A percentile compares a stretch with the other conserved stretches of the same genome.
phyloP scores from a whole-genome alignment of 2,329 filamentous ascomycete species.

The Ceratocystis alfenasii region DNA sequence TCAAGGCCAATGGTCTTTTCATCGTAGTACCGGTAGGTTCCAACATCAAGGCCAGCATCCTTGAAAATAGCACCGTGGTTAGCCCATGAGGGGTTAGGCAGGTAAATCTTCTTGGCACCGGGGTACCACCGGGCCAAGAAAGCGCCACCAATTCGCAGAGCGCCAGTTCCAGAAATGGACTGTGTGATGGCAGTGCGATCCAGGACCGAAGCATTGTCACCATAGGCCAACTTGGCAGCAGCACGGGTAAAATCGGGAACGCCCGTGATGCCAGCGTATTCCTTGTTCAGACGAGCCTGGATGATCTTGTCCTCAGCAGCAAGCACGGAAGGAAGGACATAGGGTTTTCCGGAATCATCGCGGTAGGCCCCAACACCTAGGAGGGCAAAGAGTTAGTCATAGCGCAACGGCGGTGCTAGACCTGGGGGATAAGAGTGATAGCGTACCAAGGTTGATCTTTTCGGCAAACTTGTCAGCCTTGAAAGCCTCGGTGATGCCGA shows the following conservation, averaged over 20 bases:
- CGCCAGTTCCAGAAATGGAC: constrained; percentile 95
- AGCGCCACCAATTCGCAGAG: constrained; percentile 83
- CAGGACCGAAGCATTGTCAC: constrained; percentile 63
- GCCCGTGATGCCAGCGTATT: constrained; percentile 96
- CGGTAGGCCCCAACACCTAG: constrained; percentile 92
- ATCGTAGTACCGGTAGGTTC: constrained; percentile 98
- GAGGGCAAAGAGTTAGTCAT: constrained; percentile 16
- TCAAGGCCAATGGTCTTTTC: constrained; percentile 96
- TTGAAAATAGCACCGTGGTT: constrained; percentile 96
- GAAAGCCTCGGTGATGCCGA: constrained; percentile 96
- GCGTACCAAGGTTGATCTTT: constrained; percentile 92
- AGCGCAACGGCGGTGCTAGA: constrained; percentile 13
- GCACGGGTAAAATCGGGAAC: constrained; percentile 87
- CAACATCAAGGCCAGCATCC: constrained; percentile 79
- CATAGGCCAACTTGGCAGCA: constrained; percentile 83
- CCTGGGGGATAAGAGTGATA: constrained; percentile 14
- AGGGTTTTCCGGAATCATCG: constrained; percentile 95
- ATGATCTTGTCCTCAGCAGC: constrained; percentile 81
- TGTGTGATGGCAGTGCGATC: constrained; percentile 82
- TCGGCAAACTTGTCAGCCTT: constrained; percentile 87
- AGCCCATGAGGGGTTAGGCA: constrained; percentile 91
- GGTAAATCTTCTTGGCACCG: constrained; percentile 87
- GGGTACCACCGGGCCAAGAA: constrained; percentile 91
- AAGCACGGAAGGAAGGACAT: constrained; percentile 87
- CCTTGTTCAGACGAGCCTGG: constrained; percentile 72